Conservation (phyloP, 179 eudicot species). For the Monotropa hypopitys region DNA sequence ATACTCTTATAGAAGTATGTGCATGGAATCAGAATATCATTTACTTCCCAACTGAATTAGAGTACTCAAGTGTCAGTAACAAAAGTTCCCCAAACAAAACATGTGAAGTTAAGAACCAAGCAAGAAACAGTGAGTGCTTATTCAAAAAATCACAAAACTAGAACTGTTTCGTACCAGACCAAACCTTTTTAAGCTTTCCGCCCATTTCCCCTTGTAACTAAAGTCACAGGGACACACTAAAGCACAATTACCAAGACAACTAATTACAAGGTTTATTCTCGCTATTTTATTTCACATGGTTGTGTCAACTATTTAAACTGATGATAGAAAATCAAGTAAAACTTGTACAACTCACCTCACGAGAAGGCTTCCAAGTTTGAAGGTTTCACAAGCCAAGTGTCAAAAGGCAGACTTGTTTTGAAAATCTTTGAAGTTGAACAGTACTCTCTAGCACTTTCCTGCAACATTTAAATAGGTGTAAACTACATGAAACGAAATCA, state of each 20-base stretch:
- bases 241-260: not conserved
- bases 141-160: not conserved
- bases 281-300: not conserved
- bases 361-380: slow-evolving; percentile 27
- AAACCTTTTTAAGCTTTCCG: not conserved
- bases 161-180: not conserved
- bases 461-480: too few relatives aligned
- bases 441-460: slow-evolving; percentile 57
- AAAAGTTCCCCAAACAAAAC: too few relatives aligned
- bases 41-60: too few relatives aligned
- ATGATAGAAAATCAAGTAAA: not conserved
- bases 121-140: not conserved
- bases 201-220: not conserved
- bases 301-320: not conserved
- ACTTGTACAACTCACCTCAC: slow-evolving; percentile 5
- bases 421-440: slow-evolving; percentile 36
- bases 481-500: too few relatives aligned
- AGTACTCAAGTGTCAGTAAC: too few relatives aligned
- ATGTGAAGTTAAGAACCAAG: not conserved
- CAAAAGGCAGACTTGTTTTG: slow-evolving; percentile 48
- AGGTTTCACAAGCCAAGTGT: slow-evolving; percentile 57
- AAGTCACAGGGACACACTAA: not conserved
- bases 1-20: too few relatives aligned
- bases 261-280: too few relatives aligned
- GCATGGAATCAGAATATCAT: too few relatives aligned